A percentile compares a stretch with the other conserved stretches of the same genome.
These are phyloP conservation scores for Coemansia sp. DNA, from an alignment of 192 early-diverging fungal species.

Conservation along the genomic window DNA sequence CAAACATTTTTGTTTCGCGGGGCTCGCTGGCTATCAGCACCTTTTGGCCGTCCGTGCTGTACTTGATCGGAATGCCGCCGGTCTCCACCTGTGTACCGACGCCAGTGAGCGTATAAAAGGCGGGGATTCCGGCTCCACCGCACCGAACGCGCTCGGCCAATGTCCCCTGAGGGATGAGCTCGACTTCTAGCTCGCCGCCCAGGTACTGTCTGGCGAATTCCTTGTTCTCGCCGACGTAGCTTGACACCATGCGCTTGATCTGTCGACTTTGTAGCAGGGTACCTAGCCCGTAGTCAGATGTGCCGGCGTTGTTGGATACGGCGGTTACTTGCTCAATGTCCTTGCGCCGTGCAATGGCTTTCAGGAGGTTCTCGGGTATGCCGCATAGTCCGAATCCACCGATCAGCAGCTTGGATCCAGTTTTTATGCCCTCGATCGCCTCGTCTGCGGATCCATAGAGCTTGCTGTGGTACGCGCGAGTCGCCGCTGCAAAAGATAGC, in stretches of 20 bases:
- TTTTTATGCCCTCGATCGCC: conserved; percentile 61
- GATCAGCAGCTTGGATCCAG: conserved; percentile 62
- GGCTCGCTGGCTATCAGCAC: conserved; percentile 59
- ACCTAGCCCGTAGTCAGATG: conserved; percentile 70
- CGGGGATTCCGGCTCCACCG: conserved; percentile 76
- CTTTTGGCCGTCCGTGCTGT: conserved; percentile 46
- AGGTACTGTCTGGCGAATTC: conserved; percentile 81
- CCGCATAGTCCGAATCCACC: conserved; percentile 76
- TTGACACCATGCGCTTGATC: conserved; percentile 78
- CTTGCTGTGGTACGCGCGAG: conserved; percentile 53
- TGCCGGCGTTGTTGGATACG: conserved; percentile 78
- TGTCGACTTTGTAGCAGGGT: conserved; percentile 63
- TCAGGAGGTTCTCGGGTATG: conserved; percentile 76
- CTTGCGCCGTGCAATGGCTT: conserved; percentile 59
- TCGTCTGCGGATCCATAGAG: conserved; percentile 58
- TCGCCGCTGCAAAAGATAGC: conserved; percentile 12
- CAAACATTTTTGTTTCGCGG: conserved; percentile 66
- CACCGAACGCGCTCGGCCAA: conserved; percentile 74
- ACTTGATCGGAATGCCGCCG: conserved; percentile 75
- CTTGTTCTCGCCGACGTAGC: conserved; percentile 78
- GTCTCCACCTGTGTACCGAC: conserved; percentile 68
- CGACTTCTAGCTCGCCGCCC: conserved; percentile 76
- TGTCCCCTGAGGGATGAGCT: conserved; percentile 75
- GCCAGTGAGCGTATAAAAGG: conserved; percentile 69
- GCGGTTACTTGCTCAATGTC: conserved; percentile 67